Percentiles rank a stretch among this genome's conserved stretches.
These are phyloP conservation scores for Maudiozyma serrabonitensis DNA, from an alignment of 805 yeast species.

Conservation along the genomic window DNA sequence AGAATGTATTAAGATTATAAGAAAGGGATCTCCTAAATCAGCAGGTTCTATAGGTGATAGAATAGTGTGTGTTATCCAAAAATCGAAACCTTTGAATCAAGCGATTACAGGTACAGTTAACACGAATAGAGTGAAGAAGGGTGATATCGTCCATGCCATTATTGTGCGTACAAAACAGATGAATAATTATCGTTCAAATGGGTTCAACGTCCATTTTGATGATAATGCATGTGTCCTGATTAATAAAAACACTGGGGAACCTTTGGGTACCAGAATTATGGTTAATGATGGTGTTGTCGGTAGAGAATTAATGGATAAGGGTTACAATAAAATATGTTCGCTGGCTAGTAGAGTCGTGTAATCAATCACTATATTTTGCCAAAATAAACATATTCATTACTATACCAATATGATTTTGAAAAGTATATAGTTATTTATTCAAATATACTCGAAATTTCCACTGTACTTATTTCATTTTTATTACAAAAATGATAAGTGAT, in stretches of 20 bases:
- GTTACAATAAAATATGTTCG: conserved; percentile 76
- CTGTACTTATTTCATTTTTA: too few species aligned
- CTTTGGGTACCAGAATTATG: conserved; percentile 82
- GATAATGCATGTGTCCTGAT: conserved; percentile 95
- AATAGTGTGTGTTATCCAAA: conserved; percentile 88
- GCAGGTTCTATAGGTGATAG: conserved; percentile 84
- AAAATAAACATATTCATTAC: too few species aligned
- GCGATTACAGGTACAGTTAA: conserved; percentile 66
- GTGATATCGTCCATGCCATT: conserved; percentile 92
- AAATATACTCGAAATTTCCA: too few species aligned
- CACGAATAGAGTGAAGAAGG: conserved; percentile 78
- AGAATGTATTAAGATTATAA: conserved; percentile 90
- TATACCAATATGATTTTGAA: too few species aligned
- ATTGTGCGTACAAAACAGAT: conserved; percentile 83
- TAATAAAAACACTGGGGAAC: conserved; percentile 81
- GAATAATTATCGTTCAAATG: conserved; percentile 70
- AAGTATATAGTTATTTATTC: too few species aligned
- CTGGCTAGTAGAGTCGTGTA: conserved; percentile 79
- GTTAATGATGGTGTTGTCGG: conserved; percentile 58
- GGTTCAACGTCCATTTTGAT: conserved; percentile 76
- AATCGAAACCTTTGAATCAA: conserved; percentile 69
- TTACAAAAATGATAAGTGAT: background rate
- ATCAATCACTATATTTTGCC: background rate
- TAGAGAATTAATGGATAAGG: conserved; percentile 74
- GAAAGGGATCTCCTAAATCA: conserved; percentile 70